Evolutionary conservation across 306 rosid species (phyloP).

Genomic region (Dryas alaskensis): DNA sequence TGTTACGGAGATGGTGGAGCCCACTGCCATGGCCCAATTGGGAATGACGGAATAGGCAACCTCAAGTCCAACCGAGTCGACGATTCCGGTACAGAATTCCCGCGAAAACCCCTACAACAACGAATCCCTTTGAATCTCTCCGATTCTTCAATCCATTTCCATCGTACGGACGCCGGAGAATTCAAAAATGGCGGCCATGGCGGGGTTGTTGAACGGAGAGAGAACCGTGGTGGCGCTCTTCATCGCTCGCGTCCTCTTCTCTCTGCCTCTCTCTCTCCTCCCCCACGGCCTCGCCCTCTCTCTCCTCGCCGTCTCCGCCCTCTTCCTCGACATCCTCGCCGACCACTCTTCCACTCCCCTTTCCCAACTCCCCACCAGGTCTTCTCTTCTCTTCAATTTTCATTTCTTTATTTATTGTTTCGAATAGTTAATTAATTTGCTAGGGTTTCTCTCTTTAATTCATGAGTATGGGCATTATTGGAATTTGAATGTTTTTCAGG

Average conservation of each 20-base stretch:
- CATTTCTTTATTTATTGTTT: background rate
- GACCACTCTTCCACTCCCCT: constrained; percentile 41
- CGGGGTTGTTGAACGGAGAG: constrained; percentile 58
- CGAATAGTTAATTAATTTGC: background rate
- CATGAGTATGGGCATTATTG: background rate
- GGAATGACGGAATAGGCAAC: no score
- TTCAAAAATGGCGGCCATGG: constrained; percentile 28
- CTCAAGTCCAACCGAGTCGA: no score
- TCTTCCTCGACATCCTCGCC: constrained; percentile 62
- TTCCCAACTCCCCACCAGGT: constrained; percentile 60
- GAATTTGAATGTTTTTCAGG: constrained; percentile 45
- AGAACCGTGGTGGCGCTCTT: constrained; percentile 64
- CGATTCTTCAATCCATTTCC: background rate
- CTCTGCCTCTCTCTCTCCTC: constrained; percentile 77
- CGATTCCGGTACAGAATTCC: background rate
- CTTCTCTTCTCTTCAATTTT: background rate
- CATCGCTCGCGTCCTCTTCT: constrained; percentile 45
- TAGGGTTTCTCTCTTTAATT: background rate
- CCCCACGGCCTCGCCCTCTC: constrained; percentile 68
- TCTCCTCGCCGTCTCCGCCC: constrained; percentile 63
- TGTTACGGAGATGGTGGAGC: no score
- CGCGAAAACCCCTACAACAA: background rate
- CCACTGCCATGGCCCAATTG: no score
- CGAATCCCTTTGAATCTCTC: background rate
- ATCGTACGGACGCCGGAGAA: background rate